These are phyloP conservation scores for Fraxinus pennsylvanica DNA, from an alignment of 257 asterid genomes.

Conservation along the genomic window DNA sequence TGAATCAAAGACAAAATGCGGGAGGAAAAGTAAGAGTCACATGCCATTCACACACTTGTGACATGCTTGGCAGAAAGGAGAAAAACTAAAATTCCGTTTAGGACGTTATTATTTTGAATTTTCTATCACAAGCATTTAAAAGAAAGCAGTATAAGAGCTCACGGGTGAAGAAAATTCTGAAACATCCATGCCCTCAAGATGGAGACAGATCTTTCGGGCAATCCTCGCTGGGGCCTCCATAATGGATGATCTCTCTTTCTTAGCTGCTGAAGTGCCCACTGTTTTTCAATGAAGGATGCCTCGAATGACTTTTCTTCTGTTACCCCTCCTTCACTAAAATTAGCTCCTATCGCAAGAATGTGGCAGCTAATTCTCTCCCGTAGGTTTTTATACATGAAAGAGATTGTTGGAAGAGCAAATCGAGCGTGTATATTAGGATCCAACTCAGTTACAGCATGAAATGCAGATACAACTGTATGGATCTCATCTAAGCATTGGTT, in stretches of 20 bases:
- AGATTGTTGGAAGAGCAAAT: conserved; percentile 70
- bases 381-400: conserved; percentile 63
- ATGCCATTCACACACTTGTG: background rate
- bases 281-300: conserved; percentile 62
- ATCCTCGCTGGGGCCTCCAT: conserved; percentile 96
- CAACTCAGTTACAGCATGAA: conserved; percentile 74
- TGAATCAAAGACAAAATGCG: background rate
- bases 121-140: background rate
- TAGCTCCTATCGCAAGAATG: conserved; percentile 65
- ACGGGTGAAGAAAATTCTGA: conserved; percentile 97
- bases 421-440: conserved; percentile 76
- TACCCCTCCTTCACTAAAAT: conserved; percentile 20
- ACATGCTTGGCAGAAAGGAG: background rate
- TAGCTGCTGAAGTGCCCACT: conserved; percentile 87
- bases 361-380: conserved; percentile 71
- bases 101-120: background rate
- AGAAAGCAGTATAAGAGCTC: conserved; percentile 21
- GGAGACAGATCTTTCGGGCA: conserved; percentile 90
- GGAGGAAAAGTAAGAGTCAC: background rate
- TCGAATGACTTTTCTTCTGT: conserved; percentile 50
- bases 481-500: conserved; percentile 78
- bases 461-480: conserved; percentile 76
- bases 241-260: conserved; percentile 69
- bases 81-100: background rate
- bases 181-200: conserved; percentile 96